Base-by-base conservation (phyloP, 2,329 filamentous ascomycete genomes). In the Sarocladium strictum region DNA sequence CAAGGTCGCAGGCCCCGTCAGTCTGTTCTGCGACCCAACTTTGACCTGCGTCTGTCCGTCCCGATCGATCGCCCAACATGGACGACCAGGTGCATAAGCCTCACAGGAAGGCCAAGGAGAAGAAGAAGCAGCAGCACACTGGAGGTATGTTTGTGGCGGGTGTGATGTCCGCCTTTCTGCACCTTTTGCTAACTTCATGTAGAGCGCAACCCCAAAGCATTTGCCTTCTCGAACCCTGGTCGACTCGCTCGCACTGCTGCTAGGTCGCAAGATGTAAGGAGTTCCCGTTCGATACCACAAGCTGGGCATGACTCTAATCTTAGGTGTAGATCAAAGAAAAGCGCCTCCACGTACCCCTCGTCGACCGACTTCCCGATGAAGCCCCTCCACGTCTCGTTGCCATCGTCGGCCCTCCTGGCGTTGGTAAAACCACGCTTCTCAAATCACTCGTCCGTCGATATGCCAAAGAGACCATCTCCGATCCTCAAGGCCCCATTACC, bases 321-420 rank as follows among this genome's bases (percentile, higher is more conserved):
- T 10, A 12, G 21, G 14, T 17, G 21, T 56, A 92, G 87, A 85
- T 96, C 71, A 94, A 90, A 79, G 95, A 99, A 73, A 97, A 95
- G 73, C 84, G 93, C 57, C 80, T 97, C 37, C 95, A 99, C 78
- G 94, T 99, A 17, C 94, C 94, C 43, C 87, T 96, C 68, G 89
- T 97, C 74, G 94, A 99, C 77, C 86, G 95, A 62, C 78, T 97
- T 26, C 93, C 94, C 60, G 93, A 97, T 72, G 94, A 97, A 75
- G 89, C 94, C 15, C 92, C 94, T 24, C 94, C 94, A 56, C 84
- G 95, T 57, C 85, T 99, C 55, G 93, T 97, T 63, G 85, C 90
- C 58, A 92, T 99, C 57, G 92, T 97, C 67, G 95, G 94, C 54
- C 94, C 94, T 55, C 90, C 94, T 1, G 94, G 94, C 57, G 93